Evolutionary conservation across 768 basidiomycete genomes (phyloP).

Genomic region (Macrolepiota fuliginosa): DNA sequence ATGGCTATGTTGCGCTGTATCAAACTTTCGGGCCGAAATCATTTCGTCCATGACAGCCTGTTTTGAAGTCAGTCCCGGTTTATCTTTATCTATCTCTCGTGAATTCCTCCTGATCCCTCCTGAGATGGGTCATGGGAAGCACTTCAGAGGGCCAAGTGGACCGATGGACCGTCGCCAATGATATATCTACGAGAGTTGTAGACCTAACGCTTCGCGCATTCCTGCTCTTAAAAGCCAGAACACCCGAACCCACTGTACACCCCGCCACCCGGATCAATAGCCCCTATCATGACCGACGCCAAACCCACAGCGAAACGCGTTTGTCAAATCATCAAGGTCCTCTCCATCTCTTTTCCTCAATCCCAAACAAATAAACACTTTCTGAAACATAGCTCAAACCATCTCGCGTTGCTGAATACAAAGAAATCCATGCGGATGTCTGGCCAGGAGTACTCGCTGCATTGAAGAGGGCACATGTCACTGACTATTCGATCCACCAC

Average conservation of each 20-base stretch:
- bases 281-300: constrained; percentile 2
- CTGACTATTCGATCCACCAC: constrained; percentile 77
- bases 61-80: constrained; percentile 15
- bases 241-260: background rate
- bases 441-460: constrained; percentile 72
- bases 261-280: background rate
- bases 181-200: background rate
- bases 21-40: background rate
- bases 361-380: background rate
- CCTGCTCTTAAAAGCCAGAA: no score
- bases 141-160: background rate
- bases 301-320: constrained; percentile 43
- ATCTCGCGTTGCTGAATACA: constrained; percentile 48
- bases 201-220: no score
- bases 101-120: background rate
- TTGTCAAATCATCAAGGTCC: constrained; percentile 72
- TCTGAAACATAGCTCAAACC: constrained; percentile 48
- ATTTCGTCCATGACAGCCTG: background rate
- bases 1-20: background rate
- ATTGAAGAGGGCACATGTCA: constrained; percentile 58
- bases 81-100: background rate
- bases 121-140: background rate
- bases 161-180: background rate
- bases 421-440: constrained; percentile 54
- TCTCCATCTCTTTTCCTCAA: background rate